Evolutionary conservation across 805 yeast species (phyloP), one percentile per base, ranked within the genome.

Genomic region (Candida ficus): DNA sequence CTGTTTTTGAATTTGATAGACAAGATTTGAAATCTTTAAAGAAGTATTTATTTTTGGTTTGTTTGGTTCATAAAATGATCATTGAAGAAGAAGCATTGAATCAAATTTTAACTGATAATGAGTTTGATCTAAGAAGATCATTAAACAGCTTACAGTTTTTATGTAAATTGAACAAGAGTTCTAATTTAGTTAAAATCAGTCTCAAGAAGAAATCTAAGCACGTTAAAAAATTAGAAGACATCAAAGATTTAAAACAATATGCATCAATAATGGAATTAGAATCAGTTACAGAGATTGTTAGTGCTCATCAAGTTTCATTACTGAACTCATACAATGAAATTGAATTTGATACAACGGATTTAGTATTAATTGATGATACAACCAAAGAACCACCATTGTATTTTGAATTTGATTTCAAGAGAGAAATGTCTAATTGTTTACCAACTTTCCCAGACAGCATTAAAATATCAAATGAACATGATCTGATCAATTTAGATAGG

Each of bases 121-220:
- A 54, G 6, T 50, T 47, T 33, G 83, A 79, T 53, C 56, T 80
- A 22, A 61, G 84, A 38, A 66, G 63, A 43, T 65, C 70, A 29
- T 48, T 80, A 10, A 49, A 63, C 59, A 41, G 13, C 66, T 1
- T 72, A 73, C 22, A 39, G 8, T 29, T 43, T 19, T 12, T 36
- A 5, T 36, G 41, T 19, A 39, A 29, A 17, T 17, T 20, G 9
- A 20, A 28, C 8, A 14, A 17, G 7, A 21, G 17, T 7, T 21
- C 12, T 9, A 35, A 20, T 1, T 10, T 39, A 11, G 32, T 19
- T 3, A 16, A 18, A n/a, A 16, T 44, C 25, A 37, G n/a, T 17
- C 29, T 16, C 29, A 19, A 5, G n/a, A 21, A 8, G 3, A 17
- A 20, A 13, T 26, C 21, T 6, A 17, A 17, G 16, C 14, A 18